These are phyloP conservation scores for Coniella lustricola DNA, from an alignment of 2,329 filamentous ascomycete genomes.

Conservation along the genomic window DNA sequence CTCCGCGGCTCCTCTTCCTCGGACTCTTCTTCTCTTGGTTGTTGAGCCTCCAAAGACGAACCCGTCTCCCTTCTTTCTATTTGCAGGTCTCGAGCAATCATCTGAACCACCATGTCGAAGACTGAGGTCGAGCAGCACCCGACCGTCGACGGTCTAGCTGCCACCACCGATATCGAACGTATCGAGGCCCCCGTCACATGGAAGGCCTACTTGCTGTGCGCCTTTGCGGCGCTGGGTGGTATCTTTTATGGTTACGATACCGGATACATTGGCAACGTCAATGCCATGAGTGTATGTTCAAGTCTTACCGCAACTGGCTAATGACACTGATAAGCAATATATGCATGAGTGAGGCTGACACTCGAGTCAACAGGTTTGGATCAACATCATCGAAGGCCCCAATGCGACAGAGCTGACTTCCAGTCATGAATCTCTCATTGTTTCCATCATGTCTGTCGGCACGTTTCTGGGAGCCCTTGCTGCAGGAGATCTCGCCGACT, in stretches of 20 bases:
- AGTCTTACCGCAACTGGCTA: too few species aligned
- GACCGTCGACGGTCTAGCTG: constrained; percentile 27
- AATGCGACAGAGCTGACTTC: constrained; percentile 21
- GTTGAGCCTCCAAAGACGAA: too few species aligned
- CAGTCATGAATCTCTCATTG: constrained; percentile 40
- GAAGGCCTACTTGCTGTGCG: constrained; percentile 54
- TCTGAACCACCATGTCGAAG: constrained; percentile 11
- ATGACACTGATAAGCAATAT: background rate
- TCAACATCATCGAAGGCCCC: constrained; percentile 28
- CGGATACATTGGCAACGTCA: constrained; percentile 47
- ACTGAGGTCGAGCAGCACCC: background rate
- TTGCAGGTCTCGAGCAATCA: too few species aligned
- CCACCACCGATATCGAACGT: constrained; percentile 45
- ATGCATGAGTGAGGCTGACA: background rate
- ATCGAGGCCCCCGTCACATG: constrained; percentile 63
- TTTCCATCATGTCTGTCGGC: constrained; percentile 56
- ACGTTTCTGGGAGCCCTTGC: constrained; percentile 61
- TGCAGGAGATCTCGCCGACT: constrained; percentile 59
- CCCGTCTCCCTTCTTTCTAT: too few species aligned
- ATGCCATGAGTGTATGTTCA: background rate
- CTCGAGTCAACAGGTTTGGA: constrained; percentile 26
- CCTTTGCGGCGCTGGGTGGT: constrained; percentile 53
- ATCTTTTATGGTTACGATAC: constrained; percentile 56
- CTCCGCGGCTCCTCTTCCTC: too few species aligned
- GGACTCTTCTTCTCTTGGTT: too few species aligned